Percentiles rank a stretch among this genome's conserved stretches.
These are phyloP conservation scores for Dactylorhiza incarnata DNA, from an alignment of 106 monocot species.

Conservation along the genomic window DNA sequence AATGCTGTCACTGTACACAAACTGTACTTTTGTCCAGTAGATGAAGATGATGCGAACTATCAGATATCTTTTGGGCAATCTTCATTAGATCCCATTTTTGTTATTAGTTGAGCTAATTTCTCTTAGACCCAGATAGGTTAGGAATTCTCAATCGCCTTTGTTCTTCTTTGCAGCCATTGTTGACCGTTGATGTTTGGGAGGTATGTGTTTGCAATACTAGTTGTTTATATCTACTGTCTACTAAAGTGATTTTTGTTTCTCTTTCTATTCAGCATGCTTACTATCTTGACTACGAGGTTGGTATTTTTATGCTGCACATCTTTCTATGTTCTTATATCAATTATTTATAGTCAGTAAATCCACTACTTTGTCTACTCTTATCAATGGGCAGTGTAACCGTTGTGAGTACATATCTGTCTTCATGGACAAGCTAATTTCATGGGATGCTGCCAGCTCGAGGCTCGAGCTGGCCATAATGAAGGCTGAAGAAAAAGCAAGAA, in stretches of 20 bases:
- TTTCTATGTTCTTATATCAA: not conserved
- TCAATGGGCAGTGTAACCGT: slow-evolving; percentile 38
- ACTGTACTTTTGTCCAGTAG: too few relatives aligned
- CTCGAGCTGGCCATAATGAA: slow-evolving; percentile 36
- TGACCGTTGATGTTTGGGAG: slow-evolving; percentile 89
- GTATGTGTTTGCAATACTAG: slow-evolving; percentile 22
- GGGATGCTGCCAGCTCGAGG: slow-evolving; percentile 58
- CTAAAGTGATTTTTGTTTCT: not conserved
- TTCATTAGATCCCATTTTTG: not conserved
- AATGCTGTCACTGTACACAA: too few relatives aligned
- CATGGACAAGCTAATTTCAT: slow-evolving; percentile 70
- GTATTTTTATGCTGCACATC: not conserved
- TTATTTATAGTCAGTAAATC: not conserved
- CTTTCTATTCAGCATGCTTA: slow-evolving; percentile 60
- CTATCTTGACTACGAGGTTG: slow-evolving; percentile 81
- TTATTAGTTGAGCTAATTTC: not conserved
- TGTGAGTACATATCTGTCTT: slow-evolving; percentile 50
- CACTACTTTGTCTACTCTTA: not conserved
- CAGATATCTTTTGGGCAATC: not conserved
- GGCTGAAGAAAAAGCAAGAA: slow-evolving; percentile 30
- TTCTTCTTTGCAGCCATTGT: slow-evolving; percentile 63
- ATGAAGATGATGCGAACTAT: too few relatives aligned
- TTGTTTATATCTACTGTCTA: not conserved
- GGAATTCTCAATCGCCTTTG: not conserved
- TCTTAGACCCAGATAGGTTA: not conserved